Conservation (phyloP, 768 basidiomycete genomes). For the Galerina marginata region DNA sequence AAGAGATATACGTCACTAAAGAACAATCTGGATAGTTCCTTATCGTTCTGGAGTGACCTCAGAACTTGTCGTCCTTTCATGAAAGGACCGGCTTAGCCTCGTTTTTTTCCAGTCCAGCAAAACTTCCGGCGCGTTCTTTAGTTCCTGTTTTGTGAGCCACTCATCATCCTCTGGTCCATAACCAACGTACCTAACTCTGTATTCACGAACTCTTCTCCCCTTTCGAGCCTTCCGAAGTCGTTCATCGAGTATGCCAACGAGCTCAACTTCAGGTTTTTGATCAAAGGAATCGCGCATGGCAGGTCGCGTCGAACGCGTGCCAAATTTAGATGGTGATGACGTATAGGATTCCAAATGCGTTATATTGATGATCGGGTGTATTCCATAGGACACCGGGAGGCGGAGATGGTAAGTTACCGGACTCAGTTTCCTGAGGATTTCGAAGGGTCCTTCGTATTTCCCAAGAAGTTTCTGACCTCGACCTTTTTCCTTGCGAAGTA, state of each 20-base stretch:
- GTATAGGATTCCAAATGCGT: slow-evolving; percentile 34
- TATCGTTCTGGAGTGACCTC: background rate
- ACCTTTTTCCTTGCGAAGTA: slow-evolving; percentile 27
- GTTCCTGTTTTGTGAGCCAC: slow-evolving; percentile 26
- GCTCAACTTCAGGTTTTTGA: slow-evolving; percentile 3
- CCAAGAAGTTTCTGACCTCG: slow-evolving; percentile 32
- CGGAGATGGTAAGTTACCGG: slow-evolving; percentile 32
- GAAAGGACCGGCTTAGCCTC: too few species aligned
- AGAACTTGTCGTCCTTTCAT: background rate
- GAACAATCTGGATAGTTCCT: too few species aligned
- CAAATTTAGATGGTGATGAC: slow-evolving; percentile 26
- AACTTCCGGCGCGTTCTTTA: slow-evolving; percentile 21
- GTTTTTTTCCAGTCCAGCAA: background rate
- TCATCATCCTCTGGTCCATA: slow-evolving; percentile 26
- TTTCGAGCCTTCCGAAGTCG: background rate
- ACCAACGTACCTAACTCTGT: slow-evolving; percentile 25
- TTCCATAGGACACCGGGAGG: slow-evolving; percentile 33
- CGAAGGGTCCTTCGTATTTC: slow-evolving; percentile 37
- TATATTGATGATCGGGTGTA: slow-evolving; percentile 39
- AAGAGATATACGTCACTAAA: too few species aligned
- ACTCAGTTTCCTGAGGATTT: slow-evolving; percentile 31
- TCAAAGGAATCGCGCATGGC: slow-evolving; percentile 5
- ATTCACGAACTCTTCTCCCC: slow-evolving; percentile 14
- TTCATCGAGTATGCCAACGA: slow-evolving; percentile 9
- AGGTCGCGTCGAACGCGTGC: slow-evolving; percentile 6